phyloP scores from a whole-genome alignment of 2,329 filamentous ascomycete genomes.

The Fusarium sp. region DNA sequence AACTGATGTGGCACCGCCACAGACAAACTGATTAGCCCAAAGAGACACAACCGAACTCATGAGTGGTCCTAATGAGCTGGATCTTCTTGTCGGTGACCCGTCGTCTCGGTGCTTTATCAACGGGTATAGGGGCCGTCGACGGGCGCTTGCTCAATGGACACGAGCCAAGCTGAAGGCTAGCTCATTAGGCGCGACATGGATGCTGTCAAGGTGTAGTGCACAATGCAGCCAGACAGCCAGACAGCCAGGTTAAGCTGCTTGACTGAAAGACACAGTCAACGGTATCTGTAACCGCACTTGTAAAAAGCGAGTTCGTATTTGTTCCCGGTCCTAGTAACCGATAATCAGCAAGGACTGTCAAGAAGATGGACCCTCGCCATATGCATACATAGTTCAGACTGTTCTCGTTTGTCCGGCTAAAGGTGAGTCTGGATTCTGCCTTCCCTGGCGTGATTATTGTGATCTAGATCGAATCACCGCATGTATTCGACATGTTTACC shows the following conservation, averaged over 20 bases:
- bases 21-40: neutral
- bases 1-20: neutral
- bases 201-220: neutral
- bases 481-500: constrained; percentile 4
- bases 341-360: constrained; percentile 12
- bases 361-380: constrained; percentile 9
- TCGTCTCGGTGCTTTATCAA: constrained; percentile 22
- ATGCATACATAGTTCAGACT: neutral
- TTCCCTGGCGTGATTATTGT: constrained; percentile 6
- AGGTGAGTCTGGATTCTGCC: constrained; percentile 6
- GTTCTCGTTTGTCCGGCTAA: constrained; percentile 38
- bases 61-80: constrained; percentile 2
- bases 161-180: constrained; percentile 6
- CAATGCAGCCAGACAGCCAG: neutral
- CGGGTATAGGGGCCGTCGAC: constrained; percentile 7
- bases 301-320: constrained; percentile 9
- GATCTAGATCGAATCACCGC: constrained; percentile 1
- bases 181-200: neutral
- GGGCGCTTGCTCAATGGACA: constrained; percentile 30
- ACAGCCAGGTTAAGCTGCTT: neutral
- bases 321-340: constrained; percentile 21
- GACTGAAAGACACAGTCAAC: neutral
- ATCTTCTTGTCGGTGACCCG: constrained; percentile 8
- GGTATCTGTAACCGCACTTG: neutral
- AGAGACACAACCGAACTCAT: neutral